Conservation (phyloP, 2,329 filamentous ascomycete species). For the Aureobasidium sp. region DNA sequence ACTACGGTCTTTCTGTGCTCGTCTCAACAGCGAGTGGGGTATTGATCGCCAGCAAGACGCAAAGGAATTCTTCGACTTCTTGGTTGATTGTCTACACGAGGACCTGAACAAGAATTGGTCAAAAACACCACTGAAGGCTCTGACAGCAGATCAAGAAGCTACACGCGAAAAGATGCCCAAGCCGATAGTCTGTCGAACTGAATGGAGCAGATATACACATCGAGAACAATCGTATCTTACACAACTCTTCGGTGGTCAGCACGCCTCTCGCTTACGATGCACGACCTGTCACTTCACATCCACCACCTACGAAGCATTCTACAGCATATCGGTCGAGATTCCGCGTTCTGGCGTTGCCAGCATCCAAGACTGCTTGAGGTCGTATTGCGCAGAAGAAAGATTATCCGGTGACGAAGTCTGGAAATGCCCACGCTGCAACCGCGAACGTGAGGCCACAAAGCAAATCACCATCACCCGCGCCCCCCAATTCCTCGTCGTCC, state of each 20-base stretch:
- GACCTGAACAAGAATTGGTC: constrained; percentile 69
- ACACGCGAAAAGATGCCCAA: constrained; percentile 52
- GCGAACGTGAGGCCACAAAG: constrained; percentile 57
- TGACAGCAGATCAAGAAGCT: constrained; percentile 52
- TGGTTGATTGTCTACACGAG: constrained; percentile 73
- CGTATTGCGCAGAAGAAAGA: constrained; percentile 59
- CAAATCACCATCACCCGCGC: constrained; percentile 67
- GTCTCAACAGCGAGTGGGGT: constrained; percentile 59
- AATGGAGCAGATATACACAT: constrained; percentile 64
- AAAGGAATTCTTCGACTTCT: constrained; percentile 78
- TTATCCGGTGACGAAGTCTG: constrained; percentile 59
- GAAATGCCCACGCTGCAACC: constrained; percentile 68
- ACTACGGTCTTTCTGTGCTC: constrained; percentile 52
- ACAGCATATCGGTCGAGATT: constrained; percentile 63
- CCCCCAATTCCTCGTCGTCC: constrained; percentile 69
- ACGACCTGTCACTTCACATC: constrained; percentile 53
- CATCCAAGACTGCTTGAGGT: constrained; percentile 59
- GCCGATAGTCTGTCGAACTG: constrained; percentile 57
- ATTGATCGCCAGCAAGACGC: constrained; percentile 78
- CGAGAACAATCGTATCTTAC: constrained; percentile 69
- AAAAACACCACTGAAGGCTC: constrained; percentile 46
- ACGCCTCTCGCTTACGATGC: constrained; percentile 53
- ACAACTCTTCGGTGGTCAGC: constrained; percentile 66
- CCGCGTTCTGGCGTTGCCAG: constrained; percentile 51
- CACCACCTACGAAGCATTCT: constrained; percentile 62